These are phyloP conservation scores for Chiua virens DNA, from an alignment of 768 basidiomycete genomes.

Conservation along the genomic window DNA sequence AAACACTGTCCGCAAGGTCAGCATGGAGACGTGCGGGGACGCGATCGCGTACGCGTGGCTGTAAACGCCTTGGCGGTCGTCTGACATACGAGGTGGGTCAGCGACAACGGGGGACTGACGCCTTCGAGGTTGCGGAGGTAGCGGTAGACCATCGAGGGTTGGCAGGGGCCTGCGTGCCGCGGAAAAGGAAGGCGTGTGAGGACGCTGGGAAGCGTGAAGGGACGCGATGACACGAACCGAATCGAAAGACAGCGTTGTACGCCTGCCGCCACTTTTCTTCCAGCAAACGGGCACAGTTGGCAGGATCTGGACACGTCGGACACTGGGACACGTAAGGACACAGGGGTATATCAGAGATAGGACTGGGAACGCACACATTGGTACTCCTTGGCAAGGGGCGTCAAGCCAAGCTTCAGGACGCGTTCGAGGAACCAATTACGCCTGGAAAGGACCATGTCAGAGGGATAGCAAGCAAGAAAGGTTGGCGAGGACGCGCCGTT, in stretches of 20 bases:
- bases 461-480: background rate
- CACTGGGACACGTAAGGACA: slow-evolving; percentile 47
- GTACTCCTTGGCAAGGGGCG: slow-evolving; percentile 89
- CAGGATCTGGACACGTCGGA: slow-evolving; percentile 77
- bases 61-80: slow-evolving; percentile 87
- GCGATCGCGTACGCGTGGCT: slow-evolving; percentile 51
- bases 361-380: slow-evolving; percentile 68
- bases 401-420: slow-evolving; percentile 86
- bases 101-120: slow-evolving; percentile 81
- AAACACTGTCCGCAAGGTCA: slow-evolving; percentile 54
- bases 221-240: slow-evolving; percentile 46
- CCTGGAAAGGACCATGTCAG: slow-evolving; percentile 24
- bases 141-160: slow-evolving; percentile 90
- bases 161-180: slow-evolving; percentile 61
- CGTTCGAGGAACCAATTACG: slow-evolving; percentile 96
- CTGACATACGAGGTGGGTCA: slow-evolving; percentile 88
- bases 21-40: background rate
- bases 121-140: slow-evolving; percentile 90
- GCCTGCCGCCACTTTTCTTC: slow-evolving; percentile 95
- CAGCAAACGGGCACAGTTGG: slow-evolving; percentile 74
- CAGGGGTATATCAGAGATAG: background rate
- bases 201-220: background rate
- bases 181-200: background rate
- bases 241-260: slow-evolving; percentile 82
- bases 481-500: slow-evolving; percentile 48